Evolutionary conservation across 768 basidiomycete genomes (phyloP), one percentile per base, ranked within the genome.

Genomic region (Lactifluus pinguis): DNA sequence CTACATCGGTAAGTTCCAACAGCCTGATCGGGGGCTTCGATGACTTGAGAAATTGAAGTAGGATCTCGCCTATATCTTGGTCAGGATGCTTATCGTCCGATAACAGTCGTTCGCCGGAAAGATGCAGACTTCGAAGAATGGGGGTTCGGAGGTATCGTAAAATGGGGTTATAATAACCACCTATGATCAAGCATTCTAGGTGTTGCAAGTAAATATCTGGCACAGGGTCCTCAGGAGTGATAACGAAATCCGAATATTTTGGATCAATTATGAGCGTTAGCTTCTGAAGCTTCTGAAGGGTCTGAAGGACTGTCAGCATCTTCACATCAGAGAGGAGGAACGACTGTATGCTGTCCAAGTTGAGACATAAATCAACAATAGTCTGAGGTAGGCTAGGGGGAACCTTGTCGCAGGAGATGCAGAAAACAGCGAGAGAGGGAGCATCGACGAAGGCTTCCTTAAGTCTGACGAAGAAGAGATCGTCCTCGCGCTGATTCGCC

Each of bases 1-100:
- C 75, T 63, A 82, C 66, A 69, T 83, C 80, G 60, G 79, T 74
- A 54, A 81, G 71, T 67, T 83, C 79, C 60, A 83, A 72, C 32
- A 74, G 60, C 53, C 75, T 69, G 59, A 82, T 58, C 30, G 64
- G 50, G 58, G 60, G 59, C 69, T 65, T 55, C 50, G 66, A 73
- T 17, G 67, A 32, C 34, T 70, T 68, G n/a, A 79, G 60, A 42
- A 75, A 74, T 14, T 62, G 68, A 14, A 68, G 66, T 15, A 73
- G 66, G 44, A 66, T 61, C 25, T 25, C 75, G 63, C 81, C 66
- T 69, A 72, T 71, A 41, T 68, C 66, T 44, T n/a, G n/a, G n/a
- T n/a, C n/a, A n/a, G n/a, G n/a, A n/a, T n/a, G n/a, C n/a, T n/a
- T n/a, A n/a, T n/a, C n/a, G n/a, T n/a, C n/a, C n/a, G n/a, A n/a